Conservation (phyloP, 2,329 filamentous ascomycete genomes). For the Neonectria punicea region DNA sequence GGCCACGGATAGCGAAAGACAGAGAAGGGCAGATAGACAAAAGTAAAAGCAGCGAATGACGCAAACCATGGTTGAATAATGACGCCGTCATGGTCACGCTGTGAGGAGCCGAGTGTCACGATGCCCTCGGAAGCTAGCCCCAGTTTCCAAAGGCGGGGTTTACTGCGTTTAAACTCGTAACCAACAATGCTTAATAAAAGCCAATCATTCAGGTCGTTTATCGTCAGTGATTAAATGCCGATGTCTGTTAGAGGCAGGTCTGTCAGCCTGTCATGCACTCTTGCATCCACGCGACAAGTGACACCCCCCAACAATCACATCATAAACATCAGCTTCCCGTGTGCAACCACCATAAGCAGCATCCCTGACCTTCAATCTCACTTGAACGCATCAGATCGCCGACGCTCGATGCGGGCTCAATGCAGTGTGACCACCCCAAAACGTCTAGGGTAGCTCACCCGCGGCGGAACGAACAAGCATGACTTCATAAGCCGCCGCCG, state of each 20-base stretch:
- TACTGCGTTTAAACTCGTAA: neutral
- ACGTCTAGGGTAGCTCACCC: slow-evolving; percentile 8
- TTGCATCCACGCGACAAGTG: neutral
- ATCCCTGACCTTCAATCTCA: neutral
- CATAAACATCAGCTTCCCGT: neutral
- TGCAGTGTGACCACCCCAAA: neutral
- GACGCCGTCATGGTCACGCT: neutral
- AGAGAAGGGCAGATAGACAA: slow-evolving; percentile 5
- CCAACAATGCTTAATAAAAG: neutral
- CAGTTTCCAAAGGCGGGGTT: neutral
- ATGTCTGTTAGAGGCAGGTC: neutral
- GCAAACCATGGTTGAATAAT: neutral
- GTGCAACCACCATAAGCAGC: neutral
- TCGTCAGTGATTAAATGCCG: neutral
- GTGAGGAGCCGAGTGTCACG: neutral
- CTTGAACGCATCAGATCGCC: neutral
- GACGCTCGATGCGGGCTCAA: neutral
- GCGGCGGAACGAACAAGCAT: slow-evolving; percentile 1
- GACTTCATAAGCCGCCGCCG: slow-evolving; percentile 18
- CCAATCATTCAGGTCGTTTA: neutral
- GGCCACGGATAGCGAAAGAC: slow-evolving; percentile 21
- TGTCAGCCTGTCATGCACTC: neutral
- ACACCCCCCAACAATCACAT: neutral
- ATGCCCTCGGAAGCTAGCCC: neutral
- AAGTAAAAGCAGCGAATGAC: slow-evolving; percentile 8